These are phyloP conservation scores for Botrytis fabae DNA, from an alignment of 2,329 filamentous ascomycete species.

Conservation along the genomic window DNA sequence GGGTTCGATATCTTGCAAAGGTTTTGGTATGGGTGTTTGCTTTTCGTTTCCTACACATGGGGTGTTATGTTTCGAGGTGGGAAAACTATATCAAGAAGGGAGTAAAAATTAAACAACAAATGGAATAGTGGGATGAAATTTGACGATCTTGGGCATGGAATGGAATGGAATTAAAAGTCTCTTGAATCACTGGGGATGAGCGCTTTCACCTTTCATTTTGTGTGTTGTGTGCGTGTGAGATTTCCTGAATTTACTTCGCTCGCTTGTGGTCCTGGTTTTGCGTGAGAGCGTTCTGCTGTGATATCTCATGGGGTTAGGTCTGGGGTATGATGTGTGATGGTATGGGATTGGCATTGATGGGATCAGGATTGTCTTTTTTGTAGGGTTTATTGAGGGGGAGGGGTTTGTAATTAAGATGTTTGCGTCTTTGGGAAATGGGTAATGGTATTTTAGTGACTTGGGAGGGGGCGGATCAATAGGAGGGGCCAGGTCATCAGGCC, in stretches of 20 bases:
- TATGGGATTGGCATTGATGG: background rate
- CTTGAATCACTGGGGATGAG: background rate
- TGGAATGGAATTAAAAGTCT: slow-evolving; percentile 11
- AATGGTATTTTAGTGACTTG: background rate
- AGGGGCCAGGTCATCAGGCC: background rate
- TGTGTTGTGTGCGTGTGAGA: background rate
- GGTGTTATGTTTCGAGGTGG: background rate
- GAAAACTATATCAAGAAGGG: slow-evolving; percentile 3
- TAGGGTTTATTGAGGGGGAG: background rate
- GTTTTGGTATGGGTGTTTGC: slow-evolving; percentile 11
- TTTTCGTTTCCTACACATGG: slow-evolving; percentile 3
- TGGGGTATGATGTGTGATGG: background rate
- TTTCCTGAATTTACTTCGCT: background rate
- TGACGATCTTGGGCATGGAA: background rate
- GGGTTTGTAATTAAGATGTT: background rate
- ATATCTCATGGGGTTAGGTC: background rate
- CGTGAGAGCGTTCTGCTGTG: background rate
- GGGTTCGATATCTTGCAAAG: background rate
- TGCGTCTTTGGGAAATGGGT: background rate
- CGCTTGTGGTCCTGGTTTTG: background rate
- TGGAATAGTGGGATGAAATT: slow-evolving; percentile 8
- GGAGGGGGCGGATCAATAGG: background rate
- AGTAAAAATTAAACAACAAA: slow-evolving; percentile 9
- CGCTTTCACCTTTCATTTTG: background rate
- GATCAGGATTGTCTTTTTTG: background rate